Evolutionary conservation across 75 land plant genomes (phyloP).

Genomic region (Picea glauca): DNA sequence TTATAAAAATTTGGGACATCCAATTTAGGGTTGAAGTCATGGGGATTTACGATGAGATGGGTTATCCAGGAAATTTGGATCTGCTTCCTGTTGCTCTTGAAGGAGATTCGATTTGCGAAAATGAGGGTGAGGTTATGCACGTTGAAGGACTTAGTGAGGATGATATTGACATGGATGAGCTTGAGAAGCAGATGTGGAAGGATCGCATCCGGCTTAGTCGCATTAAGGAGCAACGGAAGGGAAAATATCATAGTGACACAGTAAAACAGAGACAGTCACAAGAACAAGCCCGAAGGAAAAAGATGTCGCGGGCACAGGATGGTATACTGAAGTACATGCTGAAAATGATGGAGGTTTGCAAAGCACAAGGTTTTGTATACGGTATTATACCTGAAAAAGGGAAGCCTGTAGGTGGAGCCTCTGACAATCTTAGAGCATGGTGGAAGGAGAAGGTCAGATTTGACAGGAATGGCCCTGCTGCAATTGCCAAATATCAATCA

Average conservation of each 20-base stretch:
- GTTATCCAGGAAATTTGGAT: slow-evolving; percentile 5
- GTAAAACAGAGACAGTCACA: slow-evolving; percentile 65
- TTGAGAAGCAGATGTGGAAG: slow-evolving; percentile 86
- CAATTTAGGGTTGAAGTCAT: not conserved
- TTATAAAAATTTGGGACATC: too few relatives aligned
- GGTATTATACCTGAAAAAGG: slow-evolving; percentile 91
- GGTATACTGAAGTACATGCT: slow-evolving; percentile 89
- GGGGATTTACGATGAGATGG: slow-evolving; percentile 14
- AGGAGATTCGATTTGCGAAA: slow-evolving; percentile 6
- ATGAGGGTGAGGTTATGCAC: slow-evolving; percentile 10
- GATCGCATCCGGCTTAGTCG: slow-evolving; percentile 67
- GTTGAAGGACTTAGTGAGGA: slow-evolving; percentile 69
- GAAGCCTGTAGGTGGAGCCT: slow-evolving; percentile 87
- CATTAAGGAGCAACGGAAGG: slow-evolving; percentile 62
- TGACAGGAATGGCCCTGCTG: slow-evolving; percentile 86
- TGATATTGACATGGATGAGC: slow-evolving; percentile 82
- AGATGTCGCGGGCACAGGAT: slow-evolving; percentile 88
- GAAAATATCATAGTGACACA: slow-evolving; percentile 41
- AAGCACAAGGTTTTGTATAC: slow-evolving; percentile 82
- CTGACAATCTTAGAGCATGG: slow-evolving; percentile 85
- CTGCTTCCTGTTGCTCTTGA: not conserved
- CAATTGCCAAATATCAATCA: slow-evolving; percentile 70
- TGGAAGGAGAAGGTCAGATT: slow-evolving; percentile 89
- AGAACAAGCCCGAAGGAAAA: slow-evolving; percentile 85
- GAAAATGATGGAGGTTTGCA: slow-evolving; percentile 96